A percentile compares a stretch with the other conserved stretches of the same genome.
Conservation (phyloP, 352 stramenopile genomes). For the Phytophthora sp. region DNA sequence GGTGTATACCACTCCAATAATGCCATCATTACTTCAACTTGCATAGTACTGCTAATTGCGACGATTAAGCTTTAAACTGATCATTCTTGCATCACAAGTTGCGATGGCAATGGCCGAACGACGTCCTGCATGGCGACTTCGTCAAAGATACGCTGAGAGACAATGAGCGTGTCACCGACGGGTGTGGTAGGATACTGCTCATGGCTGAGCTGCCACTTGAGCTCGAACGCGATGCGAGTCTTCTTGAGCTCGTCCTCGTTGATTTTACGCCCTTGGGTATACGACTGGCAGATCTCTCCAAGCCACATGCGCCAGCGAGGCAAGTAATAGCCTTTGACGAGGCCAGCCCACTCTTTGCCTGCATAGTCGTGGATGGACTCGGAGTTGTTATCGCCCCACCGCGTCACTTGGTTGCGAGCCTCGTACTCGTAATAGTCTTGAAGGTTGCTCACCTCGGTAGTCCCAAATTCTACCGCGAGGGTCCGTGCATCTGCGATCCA, state of each 20-base stretch:
- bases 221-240: constrained; percentile 67
- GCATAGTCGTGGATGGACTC: constrained; percentile 80
- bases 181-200: constrained; percentile 56
- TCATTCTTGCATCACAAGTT: constrained; percentile 8
- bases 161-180: constrained; percentile 50
- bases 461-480: constrained; percentile 37
- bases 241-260: constrained; percentile 51
- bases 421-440: constrained; percentile 81
- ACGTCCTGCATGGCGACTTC: constrained; percentile 45
- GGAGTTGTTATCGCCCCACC: constrained; percentile 80
- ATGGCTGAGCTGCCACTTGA: constrained; percentile 75
- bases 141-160: constrained; percentile 62
- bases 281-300: constrained; percentile 69
- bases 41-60: neutral
- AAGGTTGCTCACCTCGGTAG: constrained; percentile 21
- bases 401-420: constrained; percentile 82
- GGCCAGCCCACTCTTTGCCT: constrained; percentile 76
- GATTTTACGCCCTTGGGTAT: constrained; percentile 62
- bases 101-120: constrained; percentile 13
- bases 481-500: constrained; percentile 71
- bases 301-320: constrained; percentile 78
- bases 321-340: constrained; percentile 74
- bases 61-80: neutral
- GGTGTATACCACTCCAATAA: constrained; percentile 6
- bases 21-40: constrained; percentile 27